A percentile compares a stretch with the other conserved stretches of the same genome.
Evolutionary conservation across 2,329 filamentous ascomycete species (phyloP).

Genomic region (Aspergillus fijiensis): DNA sequence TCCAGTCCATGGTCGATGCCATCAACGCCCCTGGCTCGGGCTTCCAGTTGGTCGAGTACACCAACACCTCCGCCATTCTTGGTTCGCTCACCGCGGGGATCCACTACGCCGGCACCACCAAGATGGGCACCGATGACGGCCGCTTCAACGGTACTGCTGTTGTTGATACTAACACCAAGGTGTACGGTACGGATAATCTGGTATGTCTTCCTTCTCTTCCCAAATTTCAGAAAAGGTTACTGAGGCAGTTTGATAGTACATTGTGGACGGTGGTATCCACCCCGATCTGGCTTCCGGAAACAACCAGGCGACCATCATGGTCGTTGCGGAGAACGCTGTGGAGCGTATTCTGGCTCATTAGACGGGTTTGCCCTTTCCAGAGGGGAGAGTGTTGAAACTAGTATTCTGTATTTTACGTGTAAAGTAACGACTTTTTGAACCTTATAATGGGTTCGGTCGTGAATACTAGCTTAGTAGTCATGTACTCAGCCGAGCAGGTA

Average conservation of each 20-base stretch:
- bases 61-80: slow-evolving; percentile 26
- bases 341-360: slow-evolving; percentile 34
- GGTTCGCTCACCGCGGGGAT: slow-evolving; percentile 36
- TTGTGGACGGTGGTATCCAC: slow-evolving; percentile 18
- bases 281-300: slow-evolving; percentile 64
- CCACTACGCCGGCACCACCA: slow-evolving; percentile 17
- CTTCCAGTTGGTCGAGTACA: slow-evolving; percentile 23
- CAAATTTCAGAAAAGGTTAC: slow-evolving; percentile 35
- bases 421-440: too few relatives aligned
- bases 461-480: too few relatives aligned
- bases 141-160: slow-evolving; percentile 17
- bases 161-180: slow-evolving; percentile 20
- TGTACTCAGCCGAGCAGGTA: too few relatives aligned
- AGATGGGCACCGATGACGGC: slow-evolving; percentile 21
- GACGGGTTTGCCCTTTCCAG: too few relatives aligned
- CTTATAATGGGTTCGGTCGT: too few relatives aligned
- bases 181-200: slow-evolving; percentile 34
- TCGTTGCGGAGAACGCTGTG: slow-evolving; percentile 64
- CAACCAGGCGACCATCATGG: slow-evolving; percentile 64
- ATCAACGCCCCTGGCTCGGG: slow-evolving; percentile 23
- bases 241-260: slow-evolving; percentile 26
- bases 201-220: slow-evolving; percentile 43
- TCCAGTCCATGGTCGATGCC: slow-evolving; percentile 23
- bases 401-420: too few relatives aligned
- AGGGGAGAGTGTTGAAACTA: too few relatives aligned